Evolutionary conservation across 2,329 filamentous ascomycete genomes (phyloP), one percentile per base, ranked within the genome.

Genomic region (Blumeria hordei): DNA sequence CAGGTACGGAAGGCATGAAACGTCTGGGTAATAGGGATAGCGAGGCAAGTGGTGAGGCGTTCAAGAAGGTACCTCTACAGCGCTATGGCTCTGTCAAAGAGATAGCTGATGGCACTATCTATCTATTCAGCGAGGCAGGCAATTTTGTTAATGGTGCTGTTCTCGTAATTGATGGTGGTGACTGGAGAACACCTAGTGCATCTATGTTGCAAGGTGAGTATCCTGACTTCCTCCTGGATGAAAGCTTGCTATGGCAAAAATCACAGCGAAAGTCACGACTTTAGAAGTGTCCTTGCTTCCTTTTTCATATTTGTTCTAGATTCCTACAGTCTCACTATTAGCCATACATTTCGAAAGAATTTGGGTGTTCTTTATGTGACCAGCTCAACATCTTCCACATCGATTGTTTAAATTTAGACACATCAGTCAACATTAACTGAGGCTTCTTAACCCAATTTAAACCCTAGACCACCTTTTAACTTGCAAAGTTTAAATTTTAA

Each of bases 31-130:
- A 58, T 32, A 57, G 54, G 52, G 58, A 61, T 9, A 54, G 35
- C 1, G 60, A 62, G 55, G 55, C 45, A 7, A 60, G 47, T 36
- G 61, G 61, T 1, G 57, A 59, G 7, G 62, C 59, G 6, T 61
- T 60, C 4, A 71, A 68, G 59, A 64, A 66, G 8, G 75, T 94
- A 39, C 92, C 92, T 0, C 69, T 81, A 1, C 87, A 87, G 1
- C 74, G 88, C 56, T 79, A 80, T 67, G 92, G 90, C 6, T 77
- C 77, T 0, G 78, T 94, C 32, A 83, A 83, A 60, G 90, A 98
- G 64, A 88, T 98, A 63, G 84, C 88, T 0, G 90, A 98, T 67
- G 85, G 90, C 0, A 95, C 90, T 0, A 77, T 96, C 0, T 98
- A 81, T 63, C 67, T 96, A 55, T 92, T 95, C 65, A 85, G 83